These are phyloP conservation scores for Claviceps maximensis DNA, from an alignment of 2,329 filamentous ascomycete species.

Conservation along the genomic window DNA sequence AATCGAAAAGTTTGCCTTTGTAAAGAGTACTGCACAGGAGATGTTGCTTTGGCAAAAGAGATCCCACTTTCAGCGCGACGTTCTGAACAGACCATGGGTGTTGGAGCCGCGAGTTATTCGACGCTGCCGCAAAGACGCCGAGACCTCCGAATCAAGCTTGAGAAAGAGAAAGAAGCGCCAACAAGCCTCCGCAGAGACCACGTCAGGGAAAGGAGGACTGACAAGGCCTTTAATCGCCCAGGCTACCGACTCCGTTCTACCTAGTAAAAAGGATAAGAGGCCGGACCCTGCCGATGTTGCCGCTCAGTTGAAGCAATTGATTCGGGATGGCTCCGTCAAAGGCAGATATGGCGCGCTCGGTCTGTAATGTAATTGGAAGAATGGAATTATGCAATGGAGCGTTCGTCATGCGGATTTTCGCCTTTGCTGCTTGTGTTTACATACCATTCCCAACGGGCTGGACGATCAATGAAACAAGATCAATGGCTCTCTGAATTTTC, in stretches of 20 bases:
- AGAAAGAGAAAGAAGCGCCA: slow-evolving; percentile 15
- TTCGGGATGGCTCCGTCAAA: slow-evolving; percentile 15
- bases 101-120: slow-evolving; percentile 35
- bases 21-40: slow-evolving; percentile 43
- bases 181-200: slow-evolving; percentile 8
- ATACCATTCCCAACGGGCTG: neutral
- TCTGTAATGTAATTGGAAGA: slow-evolving; percentile 12
- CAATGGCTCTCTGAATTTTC: neutral
- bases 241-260: neutral
- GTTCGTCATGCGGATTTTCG: neutral
- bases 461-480: neutral
- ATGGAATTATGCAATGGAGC: neutral
- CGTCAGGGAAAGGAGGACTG: neutral
- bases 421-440: neutral
- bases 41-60: slow-evolving; percentile 46
- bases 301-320: slow-evolving; percentile 14
- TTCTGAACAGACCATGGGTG: slow-evolving; percentile 42
- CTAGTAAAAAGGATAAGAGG: slow-evolving; percentile 3
- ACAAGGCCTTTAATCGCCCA: neutral
- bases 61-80: slow-evolving; percentile 32
- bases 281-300: neutral
- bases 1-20: slow-evolving; percentile 33
- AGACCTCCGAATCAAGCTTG: slow-evolving; percentile 17
- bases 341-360: slow-evolving; percentile 23
- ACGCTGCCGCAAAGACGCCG: slow-evolving; percentile 34